Evolutionary conservation across 768 basidiomycete species (phyloP).

Genomic region (Lactifluus volemus): DNA sequence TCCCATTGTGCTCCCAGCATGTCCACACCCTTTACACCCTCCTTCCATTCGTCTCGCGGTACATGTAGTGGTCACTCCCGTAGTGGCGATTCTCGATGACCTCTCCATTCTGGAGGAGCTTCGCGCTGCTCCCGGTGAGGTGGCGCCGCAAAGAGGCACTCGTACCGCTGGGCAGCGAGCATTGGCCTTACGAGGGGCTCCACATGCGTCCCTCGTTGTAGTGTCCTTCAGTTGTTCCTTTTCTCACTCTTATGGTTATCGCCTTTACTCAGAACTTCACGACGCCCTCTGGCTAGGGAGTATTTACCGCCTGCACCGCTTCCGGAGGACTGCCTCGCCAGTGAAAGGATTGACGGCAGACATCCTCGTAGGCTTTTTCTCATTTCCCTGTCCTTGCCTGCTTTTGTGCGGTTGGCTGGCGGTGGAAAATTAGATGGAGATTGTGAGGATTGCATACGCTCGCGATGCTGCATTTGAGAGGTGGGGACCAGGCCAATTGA

Average conservation of each 20-base stretch:
- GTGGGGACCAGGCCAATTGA: conserved; percentile 46
- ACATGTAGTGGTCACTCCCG: conserved; percentile 47
- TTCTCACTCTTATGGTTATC: background rate
- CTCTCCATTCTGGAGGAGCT: conserved; percentile 42
- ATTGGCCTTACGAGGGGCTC: conserved; percentile 73
- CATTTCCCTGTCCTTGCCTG: background rate
- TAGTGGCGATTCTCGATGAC: conserved; percentile 61
- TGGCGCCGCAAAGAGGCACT: conserved; percentile 45
- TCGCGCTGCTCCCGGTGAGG: conserved; percentile 54
- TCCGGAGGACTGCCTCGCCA: conserved; percentile 70
- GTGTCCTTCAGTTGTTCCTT: too few species aligned
- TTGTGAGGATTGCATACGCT: conserved; percentile 54
- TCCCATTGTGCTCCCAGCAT: too few species aligned
- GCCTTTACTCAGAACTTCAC: conserved; percentile 38
- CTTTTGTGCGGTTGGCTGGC: background rate
- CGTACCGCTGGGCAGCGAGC: conserved; percentile 46
- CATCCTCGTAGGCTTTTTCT: conserved; percentile 49
- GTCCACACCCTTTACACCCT: conserved; percentile 26
- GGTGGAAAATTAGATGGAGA: conserved; percentile 28
- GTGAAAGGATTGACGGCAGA: conserved; percentile 80
- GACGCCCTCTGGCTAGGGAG: conserved; percentile 39
- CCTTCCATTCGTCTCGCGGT: conserved; percentile 60
- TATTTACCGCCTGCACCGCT: conserved; percentile 75
- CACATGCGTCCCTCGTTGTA: conserved; percentile 38
- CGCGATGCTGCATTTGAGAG: conserved; percentile 42